A percentile compares a stretch with the other conserved stretches of the same genome.
Conservation (phyloP, 2,329 filamentous ascomycete genomes). For the Cladosporium oxysporum region DNA sequence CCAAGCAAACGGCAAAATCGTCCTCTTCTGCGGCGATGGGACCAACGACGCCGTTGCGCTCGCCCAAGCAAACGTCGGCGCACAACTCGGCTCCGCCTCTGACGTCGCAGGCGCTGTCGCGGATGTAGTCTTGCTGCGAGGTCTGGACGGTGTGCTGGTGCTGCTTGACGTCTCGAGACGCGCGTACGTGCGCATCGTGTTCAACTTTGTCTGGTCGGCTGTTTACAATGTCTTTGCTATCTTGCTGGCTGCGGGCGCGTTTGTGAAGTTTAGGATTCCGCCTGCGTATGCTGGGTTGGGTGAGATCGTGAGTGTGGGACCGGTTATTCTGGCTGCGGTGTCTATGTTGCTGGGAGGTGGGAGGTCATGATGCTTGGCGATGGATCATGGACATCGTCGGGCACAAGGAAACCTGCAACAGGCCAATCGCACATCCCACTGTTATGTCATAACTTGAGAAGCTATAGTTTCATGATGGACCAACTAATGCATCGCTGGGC, state of each 20-base stretch:
- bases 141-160: constrained; percentile 58
- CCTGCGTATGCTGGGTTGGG: constrained; percentile 69
- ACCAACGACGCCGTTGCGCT: constrained; percentile 77
- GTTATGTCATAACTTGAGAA: no score
- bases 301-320: constrained; percentile 72
- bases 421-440: no score
- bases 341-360: constrained; percentile 13
- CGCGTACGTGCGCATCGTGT: constrained; percentile 46
- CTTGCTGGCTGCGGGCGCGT: constrained; percentile 65
- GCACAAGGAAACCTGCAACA: no score
- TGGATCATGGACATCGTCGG: no score
- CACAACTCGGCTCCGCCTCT: constrained; percentile 64
- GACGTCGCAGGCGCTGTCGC: constrained; percentile 69
- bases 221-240: constrained; percentile 72
- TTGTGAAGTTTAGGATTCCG: constrained; percentile 57
- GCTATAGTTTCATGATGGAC: neutral
- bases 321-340: constrained; percentile 63
- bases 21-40: constrained; percentile 75
- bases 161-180: constrained; percentile 57
- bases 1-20: constrained; percentile 29
- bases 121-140: constrained; percentile 65
- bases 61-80: constrained; percentile 68
- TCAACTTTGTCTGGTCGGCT: constrained; percentile 72
- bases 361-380: no score
- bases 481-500: neutral